These are phyloP conservation scores for Puccinia novopanici DNA, from an alignment of 1,284 basidiomycete genomes.

Conservation along the genomic window DNA sequence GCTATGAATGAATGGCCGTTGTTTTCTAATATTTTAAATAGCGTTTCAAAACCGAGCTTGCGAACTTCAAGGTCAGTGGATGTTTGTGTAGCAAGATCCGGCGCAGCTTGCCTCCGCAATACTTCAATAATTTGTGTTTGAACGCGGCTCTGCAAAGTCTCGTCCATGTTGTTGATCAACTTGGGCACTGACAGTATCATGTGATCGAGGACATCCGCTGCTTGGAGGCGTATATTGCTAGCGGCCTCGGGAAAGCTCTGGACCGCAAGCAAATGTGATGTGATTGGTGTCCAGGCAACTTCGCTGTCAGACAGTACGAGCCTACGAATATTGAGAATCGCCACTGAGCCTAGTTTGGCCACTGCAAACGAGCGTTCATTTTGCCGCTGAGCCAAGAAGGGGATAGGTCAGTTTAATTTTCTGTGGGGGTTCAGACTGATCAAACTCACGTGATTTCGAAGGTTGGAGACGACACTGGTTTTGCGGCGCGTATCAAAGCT, in stretches of 20 bases:
- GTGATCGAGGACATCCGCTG: conserved; percentile 79
- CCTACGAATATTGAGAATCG: conserved; percentile 78
- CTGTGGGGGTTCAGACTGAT: not conserved
- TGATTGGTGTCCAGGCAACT: conserved; percentile 81
- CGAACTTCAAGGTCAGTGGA: conserved; percentile 69
- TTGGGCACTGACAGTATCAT: conserved; percentile 71
- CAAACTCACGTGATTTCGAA: conserved; percentile 69
- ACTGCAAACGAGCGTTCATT: conserved; percentile 72
- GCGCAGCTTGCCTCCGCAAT: conserved; percentile 75
- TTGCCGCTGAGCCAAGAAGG: conserved; percentile 50
- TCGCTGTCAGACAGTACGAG: conserved; percentile 76
- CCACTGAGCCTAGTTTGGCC: conserved; percentile 75
- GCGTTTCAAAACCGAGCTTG: conserved; percentile 79
- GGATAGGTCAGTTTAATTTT: not conserved
- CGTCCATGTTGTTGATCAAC: conserved; percentile 59
- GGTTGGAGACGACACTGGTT: conserved; percentile 79
- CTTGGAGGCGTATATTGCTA: conserved; percentile 79
- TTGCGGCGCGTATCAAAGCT: conserved; percentile 59
- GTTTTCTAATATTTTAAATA: conserved; percentile 84
- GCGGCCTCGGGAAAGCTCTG: conserved; percentile 70
- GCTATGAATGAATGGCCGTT: conserved; percentile 85
- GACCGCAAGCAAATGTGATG: conserved; percentile 74
- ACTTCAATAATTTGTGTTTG: conserved; percentile 81
- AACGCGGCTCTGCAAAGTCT: conserved; percentile 66
- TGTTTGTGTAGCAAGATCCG: conserved; percentile 61